Evolutionary conservation across 768 basidiomycete genomes (phyloP), one percentile per base, ranked within the genome.

Genomic region (Suillus tomentosus): DNA sequence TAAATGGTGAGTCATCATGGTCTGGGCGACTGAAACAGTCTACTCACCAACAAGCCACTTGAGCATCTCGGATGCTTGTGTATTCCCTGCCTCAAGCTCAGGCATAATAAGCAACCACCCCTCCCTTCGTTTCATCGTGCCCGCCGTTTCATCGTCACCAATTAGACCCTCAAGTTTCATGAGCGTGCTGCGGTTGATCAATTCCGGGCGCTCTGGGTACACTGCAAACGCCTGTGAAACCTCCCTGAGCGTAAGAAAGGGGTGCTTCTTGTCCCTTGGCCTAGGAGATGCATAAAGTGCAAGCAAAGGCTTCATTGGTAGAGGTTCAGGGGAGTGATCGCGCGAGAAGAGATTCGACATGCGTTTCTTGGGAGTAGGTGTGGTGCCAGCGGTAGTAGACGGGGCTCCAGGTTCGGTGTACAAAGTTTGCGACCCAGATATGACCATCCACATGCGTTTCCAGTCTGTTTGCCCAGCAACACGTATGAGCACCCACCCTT

Each of bases 401-500:
- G 63, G 73, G 22, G 66, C 65, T 62, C 65, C 62, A 31, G 70
- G 72, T 51, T 77, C 76, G 19, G 68, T 66, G 65, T 74, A 48
- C 67, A 71, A 39, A 60, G 66, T 69, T 43, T 78, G 77, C n/a
- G 75, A 70, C 6, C 82, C 84, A 65, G 79, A 80, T 6, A 97
- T 79, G 7, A 89, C 85, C 81, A 93, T 86, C 92, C 94, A 99
- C 53, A 95, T 82, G 48, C 87, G 84, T 74, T 95, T 95, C 96
- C 96, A 99, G 68, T 97, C 95, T 0, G 93, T 95, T 69, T 95
- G 94, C n/a, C 96, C 96, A n/a, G 95, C 91, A 45, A 98, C 82
- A 53, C 96, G 89, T 54, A 95, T 84, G 68, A 90, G 86, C 19
- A 94, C 90, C 92, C 92, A 95, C 1, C 96, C 96, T 74, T 98